phyloP scores from a whole-genome alignment of 805 yeast genomes.

The Gaillardinia entomophila region DNA sequence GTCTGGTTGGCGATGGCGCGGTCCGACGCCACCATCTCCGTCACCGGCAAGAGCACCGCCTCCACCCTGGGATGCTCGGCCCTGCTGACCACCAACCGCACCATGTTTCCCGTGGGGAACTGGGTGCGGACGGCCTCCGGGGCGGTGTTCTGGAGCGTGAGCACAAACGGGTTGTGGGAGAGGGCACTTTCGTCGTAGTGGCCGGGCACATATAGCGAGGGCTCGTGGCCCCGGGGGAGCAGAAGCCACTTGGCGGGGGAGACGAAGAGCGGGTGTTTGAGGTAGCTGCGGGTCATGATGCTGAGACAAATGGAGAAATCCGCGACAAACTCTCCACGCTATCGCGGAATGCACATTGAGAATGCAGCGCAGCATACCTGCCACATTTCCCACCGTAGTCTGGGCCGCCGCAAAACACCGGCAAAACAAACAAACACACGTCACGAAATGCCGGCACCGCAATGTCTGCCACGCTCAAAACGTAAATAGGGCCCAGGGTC shows the following conservation, averaged over 20 bases:
- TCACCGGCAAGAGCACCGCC: not conserved
- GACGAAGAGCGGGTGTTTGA: constrained; percentile 1
- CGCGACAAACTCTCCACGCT: too few species aligned
- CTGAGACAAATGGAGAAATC: too few species aligned
- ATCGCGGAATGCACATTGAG: too few species aligned
- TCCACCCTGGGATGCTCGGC: not conserved
- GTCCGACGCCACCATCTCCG: not conserved
- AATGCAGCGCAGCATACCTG: too few species aligned
- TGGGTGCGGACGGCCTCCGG: not conserved
- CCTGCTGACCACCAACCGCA: not conserved
- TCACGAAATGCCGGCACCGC: too few species aligned
- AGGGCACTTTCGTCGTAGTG: not conserved
- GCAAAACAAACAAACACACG: too few species aligned
- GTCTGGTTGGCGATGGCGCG: not conserved
- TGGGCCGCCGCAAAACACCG: too few species aligned
- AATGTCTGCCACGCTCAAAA: too few species aligned
- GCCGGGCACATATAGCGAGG: not conserved
- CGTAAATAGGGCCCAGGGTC: too few species aligned
- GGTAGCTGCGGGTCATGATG: not conserved
- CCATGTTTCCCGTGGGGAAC: not conserved
- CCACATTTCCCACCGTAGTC: too few species aligned
- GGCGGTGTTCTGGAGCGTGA: not conserved
- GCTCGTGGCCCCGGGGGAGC: constrained; percentile 2
- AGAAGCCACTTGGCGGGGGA: constrained; percentile 1
- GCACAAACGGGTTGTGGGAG: not conserved